phyloP scores from a whole-genome alignment of 1,139 yeast genomes.

The Saccharomycopsis phalli region DNA sequence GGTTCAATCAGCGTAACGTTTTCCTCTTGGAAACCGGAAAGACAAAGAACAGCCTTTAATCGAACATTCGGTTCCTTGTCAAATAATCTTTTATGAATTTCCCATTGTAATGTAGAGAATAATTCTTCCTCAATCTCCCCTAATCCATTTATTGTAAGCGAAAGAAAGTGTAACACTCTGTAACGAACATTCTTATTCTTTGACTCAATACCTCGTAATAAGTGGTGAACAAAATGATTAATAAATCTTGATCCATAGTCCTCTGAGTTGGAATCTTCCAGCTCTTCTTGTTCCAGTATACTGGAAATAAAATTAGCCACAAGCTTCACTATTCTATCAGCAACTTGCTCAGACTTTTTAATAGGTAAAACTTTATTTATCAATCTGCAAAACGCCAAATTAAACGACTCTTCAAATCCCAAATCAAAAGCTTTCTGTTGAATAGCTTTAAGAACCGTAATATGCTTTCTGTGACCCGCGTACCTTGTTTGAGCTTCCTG shows the following conservation, averaged over 20 bases:
- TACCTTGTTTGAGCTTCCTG: slow-evolving; percentile 71
- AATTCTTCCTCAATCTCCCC: slow-evolving; percentile 72
- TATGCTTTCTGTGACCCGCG: slow-evolving; percentile 71
- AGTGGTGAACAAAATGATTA: slow-evolving; percentile 53
- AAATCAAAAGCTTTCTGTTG: slow-evolving; percentile 48
- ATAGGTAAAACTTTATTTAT: slow-evolving; percentile 58
- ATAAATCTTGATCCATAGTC: slow-evolving; percentile 35
- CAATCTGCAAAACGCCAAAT: slow-evolving; percentile 35
- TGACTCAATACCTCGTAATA: slow-evolving; percentile 70
- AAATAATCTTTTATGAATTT: slow-evolving; percentile 52
- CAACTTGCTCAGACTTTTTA: slow-evolving; percentile 63
- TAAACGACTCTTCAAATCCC: slow-evolving; percentile 49
- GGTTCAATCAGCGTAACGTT: slow-evolving; percentile 28
- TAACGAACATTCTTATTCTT: slow-evolving; percentile 70
- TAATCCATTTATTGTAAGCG: slow-evolving; percentile 61
- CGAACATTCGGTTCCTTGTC: slow-evolving; percentile 80
- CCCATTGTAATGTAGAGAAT: slow-evolving; percentile 53
- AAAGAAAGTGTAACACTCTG: slow-evolving; percentile 71
- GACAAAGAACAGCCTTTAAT: slow-evolving; percentile 71
- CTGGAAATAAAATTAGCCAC: slow-evolving; percentile 55
- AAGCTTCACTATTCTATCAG: slow-evolving; percentile 71
- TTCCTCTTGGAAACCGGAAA: slow-evolving; percentile 62
- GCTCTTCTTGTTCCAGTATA: slow-evolving; percentile 27
- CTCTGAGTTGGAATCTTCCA: slow-evolving; percentile 3
- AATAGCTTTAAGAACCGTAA: slow-evolving; percentile 51